Percentiles rank a stretch among this genome's conserved stretches.
phyloP scores from a whole-genome alignment of 768 basidiomycete genomes.

The Paxillus rubicundulus region DNA sequence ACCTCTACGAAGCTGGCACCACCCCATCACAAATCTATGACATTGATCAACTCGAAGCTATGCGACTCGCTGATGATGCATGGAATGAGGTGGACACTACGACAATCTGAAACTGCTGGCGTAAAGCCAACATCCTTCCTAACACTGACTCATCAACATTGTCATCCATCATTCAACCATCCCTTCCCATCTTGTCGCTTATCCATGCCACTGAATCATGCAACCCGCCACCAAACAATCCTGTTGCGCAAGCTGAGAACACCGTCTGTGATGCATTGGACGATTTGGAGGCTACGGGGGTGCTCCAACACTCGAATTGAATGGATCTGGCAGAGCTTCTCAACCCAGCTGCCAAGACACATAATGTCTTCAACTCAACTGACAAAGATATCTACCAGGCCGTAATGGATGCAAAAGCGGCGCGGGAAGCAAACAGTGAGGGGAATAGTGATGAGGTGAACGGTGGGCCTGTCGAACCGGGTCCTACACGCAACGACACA shows the following conservation, averaged over 20 bases:
- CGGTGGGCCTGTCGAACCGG: not conserved
- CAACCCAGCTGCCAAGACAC: not conserved
- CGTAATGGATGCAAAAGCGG: too few species aligned
- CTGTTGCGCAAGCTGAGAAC: too few species aligned
- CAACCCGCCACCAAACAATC: too few species aligned
- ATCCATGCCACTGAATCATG: too few species aligned
- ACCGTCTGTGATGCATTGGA: too few species aligned
- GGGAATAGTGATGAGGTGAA: not conserved
- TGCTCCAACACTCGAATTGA: not conserved
- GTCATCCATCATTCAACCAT: too few species aligned
- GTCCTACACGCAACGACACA: constrained; percentile 21
- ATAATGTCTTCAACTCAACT: not conserved
- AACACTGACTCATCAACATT: too few species aligned
- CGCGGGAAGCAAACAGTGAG: not conserved
- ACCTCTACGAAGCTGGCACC: constrained; percentile 27
- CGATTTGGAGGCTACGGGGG: not conserved
- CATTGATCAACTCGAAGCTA: too few species aligned
- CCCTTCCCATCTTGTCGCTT: too few species aligned
- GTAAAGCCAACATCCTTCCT: too few species aligned
- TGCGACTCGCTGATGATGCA: constrained; percentile 9
- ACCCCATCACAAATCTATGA: too few species aligned
- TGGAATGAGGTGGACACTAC: constrained; percentile 2
- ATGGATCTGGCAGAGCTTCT: not conserved
- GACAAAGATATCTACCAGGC: not conserved
- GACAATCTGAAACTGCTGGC: too few species aligned